Evolutionary conservation across 192 early-diverging fungal species (phyloP), one percentile per base, ranked within the genome.

Genomic region (Podila verticillata): DNA sequence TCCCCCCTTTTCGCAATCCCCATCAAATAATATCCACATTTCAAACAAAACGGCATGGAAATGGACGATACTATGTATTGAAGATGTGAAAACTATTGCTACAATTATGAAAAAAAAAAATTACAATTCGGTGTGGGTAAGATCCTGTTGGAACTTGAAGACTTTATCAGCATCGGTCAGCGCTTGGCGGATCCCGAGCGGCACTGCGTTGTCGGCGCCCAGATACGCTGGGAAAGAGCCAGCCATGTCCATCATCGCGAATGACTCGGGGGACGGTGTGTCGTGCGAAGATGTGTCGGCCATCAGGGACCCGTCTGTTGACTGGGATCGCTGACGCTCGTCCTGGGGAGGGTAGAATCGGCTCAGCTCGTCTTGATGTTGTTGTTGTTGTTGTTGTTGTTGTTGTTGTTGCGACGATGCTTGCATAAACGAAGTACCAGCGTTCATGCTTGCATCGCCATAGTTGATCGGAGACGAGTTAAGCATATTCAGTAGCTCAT

Each of bases 401-500:
- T 56, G 54, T 59, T 62, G 64, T 13, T 68, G 65, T 19, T 61
- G 60, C 36, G 7, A 30, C 19, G 34, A 39, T 34, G 29, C 6
- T 31, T 24, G 8, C 13, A 15, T 5, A 35, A 48, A 22, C 10
- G 29, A 44, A 1, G 13, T 3, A 4, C 17, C 39, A 4, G 39
- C 8, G 22, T 54, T 54, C 12, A 54, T 34, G 32, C 22, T 65
- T 22, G 35, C 65, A 29, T 44, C 54, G 61, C 15, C 57, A 35
- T 68, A 72, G 26, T 60, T 72, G 44, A 72, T 57, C 48, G 61
- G 48, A 35, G 75, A 56, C 8, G 77, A 68, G 34, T 72, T 70
- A 24, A 80, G 48, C 47, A 80, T 80, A 28, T 65, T 72, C n/a
- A 80, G 29, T 7, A 80, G 66, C 17, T 80, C 77, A 15, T 64